phyloP scores from a whole-genome alignment of 202 grass and related monocot species.

The Setaria italica region DNA sequence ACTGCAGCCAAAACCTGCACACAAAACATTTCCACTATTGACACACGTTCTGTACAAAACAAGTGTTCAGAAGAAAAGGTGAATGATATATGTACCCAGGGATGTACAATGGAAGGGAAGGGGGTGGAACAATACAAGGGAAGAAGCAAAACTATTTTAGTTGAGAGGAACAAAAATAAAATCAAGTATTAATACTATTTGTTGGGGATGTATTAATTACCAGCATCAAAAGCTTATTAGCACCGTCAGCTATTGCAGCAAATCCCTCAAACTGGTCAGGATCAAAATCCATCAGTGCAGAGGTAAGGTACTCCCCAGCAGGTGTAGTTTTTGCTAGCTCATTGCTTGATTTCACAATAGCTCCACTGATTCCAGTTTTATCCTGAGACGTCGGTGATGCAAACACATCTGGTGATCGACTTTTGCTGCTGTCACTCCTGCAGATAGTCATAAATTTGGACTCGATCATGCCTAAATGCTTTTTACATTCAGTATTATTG shows the following conservation, averaged over 20 bases:
- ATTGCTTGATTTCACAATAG: constrained; percentile 88
- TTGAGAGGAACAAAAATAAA: constrained; percentile 16
- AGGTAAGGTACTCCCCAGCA: constrained; percentile 95
- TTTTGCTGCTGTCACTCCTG: constrained; percentile 75
- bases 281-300: constrained; percentile 94
- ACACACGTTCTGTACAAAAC: background rate
- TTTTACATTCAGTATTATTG: background rate
- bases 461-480: background rate
- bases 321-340: constrained; percentile 91
- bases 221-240: constrained; percentile 99
- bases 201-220: constrained; percentile 53
- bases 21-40: constrained; percentile 30
- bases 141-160: constrained; percentile 19
- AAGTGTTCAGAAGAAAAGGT: constrained; percentile 18
- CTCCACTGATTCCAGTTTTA: constrained; percentile 77
- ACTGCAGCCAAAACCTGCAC: constrained; percentile 94
- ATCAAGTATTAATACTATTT: constrained; percentile 15
- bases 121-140: background rate
- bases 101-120: background rate
- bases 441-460: constrained; percentile 44
- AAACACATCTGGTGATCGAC: constrained; percentile 50
- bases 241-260: constrained; percentile 96
- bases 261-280: constrained; percentile 92
- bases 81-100: background rate
- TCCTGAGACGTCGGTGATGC: constrained; percentile 49